phyloP scores from a whole-genome alignment of 305 asterid genomes.

The Fraxinus sp. region DNA sequence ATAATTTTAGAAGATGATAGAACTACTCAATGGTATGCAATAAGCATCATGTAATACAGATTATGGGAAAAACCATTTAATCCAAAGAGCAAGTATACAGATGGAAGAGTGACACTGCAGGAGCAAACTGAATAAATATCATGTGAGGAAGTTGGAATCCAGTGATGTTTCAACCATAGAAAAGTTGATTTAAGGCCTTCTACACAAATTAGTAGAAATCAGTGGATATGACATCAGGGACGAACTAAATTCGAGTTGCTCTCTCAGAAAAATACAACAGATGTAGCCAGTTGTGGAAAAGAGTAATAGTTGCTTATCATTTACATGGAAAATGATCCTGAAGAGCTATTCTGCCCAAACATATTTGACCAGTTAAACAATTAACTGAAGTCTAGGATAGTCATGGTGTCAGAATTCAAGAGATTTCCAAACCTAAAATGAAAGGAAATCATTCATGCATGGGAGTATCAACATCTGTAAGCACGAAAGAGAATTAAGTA shows the following conservation, averaged over 20 bases:
- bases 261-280: background rate
- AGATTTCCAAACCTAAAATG: background rate
- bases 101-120: background rate
- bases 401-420: background rate
- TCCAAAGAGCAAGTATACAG: background rate
- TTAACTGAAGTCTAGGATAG: background rate
- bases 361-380: background rate
- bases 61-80: background rate
- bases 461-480: constrained; percentile 23
- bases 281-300: background rate
- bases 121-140: background rate
- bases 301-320: background rate
- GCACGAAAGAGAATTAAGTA: constrained; percentile 38
- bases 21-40: background rate
- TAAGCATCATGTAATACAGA: background rate
- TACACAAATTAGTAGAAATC: background rate
- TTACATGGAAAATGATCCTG: background rate
- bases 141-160: background rate
- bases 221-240: constrained; percentile 1
- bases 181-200: background rate
- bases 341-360: background rate
- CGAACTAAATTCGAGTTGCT: background rate
- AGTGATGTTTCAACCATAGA: background rate
- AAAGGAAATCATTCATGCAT: background rate
- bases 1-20: background rate